Conservation (phyloP, 106 monocot genomes). For the Chionographis japonica region DNA sequence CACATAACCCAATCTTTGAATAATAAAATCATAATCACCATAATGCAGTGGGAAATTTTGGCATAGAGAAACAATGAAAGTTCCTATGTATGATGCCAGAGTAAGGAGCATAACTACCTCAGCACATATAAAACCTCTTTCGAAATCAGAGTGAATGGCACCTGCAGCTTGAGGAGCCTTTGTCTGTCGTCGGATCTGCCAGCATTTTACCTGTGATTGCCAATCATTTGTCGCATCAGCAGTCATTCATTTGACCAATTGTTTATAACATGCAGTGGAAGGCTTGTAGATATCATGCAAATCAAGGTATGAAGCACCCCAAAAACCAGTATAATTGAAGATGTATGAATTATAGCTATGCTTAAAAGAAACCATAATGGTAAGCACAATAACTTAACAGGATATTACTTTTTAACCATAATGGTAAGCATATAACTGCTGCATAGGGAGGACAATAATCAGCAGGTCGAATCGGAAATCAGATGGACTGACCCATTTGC, state of each 20-base stretch:
- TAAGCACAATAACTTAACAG: neutral
- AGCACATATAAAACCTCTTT: conserved; percentile 95
- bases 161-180: conserved; percentile 99
- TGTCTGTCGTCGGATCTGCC: conserved; percentile 95
- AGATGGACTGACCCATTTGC: no score
- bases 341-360: no score
- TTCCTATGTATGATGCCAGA: no score
- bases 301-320: neutral
- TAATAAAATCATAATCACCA: no score
- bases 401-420: neutral
- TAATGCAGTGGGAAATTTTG: no score
- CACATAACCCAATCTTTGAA: no score
- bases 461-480: no score
- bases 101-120: conserved; percentile 48
- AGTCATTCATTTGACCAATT: neutral
- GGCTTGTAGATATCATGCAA: neutral
- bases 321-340: no score
- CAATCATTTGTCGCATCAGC: conserved; percentile 14
- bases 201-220: conserved; percentile 80
- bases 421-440: no score
- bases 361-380: neutral
- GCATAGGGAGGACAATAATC: no score
- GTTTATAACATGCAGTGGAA: neutral
- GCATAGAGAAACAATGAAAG: no score
- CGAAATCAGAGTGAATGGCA: conserved; percentile 90